These are phyloP conservation scores for Gossypium laxum DNA, from an alignment of 441 rosid species.

Conservation along the genomic window DNA sequence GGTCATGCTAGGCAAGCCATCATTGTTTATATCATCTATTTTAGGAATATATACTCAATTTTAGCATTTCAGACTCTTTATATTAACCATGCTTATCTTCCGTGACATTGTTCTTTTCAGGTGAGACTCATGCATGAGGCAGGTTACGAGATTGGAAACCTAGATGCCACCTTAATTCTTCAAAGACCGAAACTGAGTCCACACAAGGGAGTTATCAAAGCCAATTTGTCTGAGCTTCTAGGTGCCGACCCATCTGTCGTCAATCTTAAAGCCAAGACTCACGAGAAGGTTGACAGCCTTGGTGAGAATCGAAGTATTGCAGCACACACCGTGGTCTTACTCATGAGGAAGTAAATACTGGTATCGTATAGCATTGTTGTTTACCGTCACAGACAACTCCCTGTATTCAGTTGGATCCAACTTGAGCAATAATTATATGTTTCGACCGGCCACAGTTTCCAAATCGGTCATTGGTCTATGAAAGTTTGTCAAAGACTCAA, in stretches of 20 bases:
- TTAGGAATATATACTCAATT: not conserved
- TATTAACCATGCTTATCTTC: conserved; percentile 11
- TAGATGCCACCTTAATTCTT: not conserved
- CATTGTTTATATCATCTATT: not conserved
- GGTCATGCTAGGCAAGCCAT: not conserved
- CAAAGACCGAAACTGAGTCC: conserved; percentile 86
- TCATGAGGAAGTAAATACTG: conserved; percentile 63
- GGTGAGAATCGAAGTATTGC: conserved; percentile 95
- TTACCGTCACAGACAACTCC: not conserved
- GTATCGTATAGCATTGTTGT: not conserved
- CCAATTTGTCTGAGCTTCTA: conserved; percentile 38
- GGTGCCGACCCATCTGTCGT: conserved; percentile 51
- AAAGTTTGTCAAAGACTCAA: not conserved
- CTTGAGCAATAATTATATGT: not conserved
- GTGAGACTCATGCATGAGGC: conserved; percentile 90
- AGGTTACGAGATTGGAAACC: conserved; percentile 42
- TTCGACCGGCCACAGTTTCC: not conserved
- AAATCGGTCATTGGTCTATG: not conserved
- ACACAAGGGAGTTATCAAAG: conserved; percentile 56
- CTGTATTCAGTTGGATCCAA: not conserved
- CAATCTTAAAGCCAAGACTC: conserved; percentile 28
- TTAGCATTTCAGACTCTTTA: not conserved
- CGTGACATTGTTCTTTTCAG: conserved; percentile 23
- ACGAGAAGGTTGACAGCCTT: conserved; percentile 76
- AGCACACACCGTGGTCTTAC: conserved; percentile 67